Evolutionary conservation across 768 basidiomycete species (phyloP).

Genomic region (Cyclocybe aegerita): DNA sequence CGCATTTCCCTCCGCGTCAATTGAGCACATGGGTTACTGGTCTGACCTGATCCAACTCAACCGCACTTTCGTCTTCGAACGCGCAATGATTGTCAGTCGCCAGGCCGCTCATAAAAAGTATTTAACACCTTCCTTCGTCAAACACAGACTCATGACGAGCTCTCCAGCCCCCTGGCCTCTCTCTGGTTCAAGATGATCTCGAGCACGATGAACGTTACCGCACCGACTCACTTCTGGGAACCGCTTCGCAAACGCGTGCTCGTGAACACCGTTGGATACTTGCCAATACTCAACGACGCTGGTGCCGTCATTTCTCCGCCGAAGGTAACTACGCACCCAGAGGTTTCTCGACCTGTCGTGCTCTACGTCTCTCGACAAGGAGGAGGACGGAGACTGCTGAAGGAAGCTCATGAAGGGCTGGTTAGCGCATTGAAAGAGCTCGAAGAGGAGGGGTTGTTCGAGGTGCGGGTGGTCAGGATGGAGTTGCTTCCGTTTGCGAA

Average conservation of each 20-base stretch:
- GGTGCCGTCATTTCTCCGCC: constrained; percentile 13
- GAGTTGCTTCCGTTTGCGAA: constrained; percentile 19
- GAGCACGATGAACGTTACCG: constrained; percentile 29
- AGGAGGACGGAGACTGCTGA: constrained; percentile 15
- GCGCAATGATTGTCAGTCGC: constrained; percentile 61
- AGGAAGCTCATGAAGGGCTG: constrained; percentile 19
- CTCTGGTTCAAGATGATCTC: constrained; percentile 37
- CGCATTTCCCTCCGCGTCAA: constrained; percentile 57
- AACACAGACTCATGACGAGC: not conserved
- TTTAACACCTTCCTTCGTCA: not conserved
- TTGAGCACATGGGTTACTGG: constrained; percentile 65
- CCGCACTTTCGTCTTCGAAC: constrained; percentile 59
- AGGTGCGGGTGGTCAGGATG: constrained; percentile 18
- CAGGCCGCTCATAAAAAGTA: constrained; percentile 55
- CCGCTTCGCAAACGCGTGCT: constrained; percentile 30
- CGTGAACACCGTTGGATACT: constrained; percentile 30
- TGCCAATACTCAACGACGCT: constrained; percentile 18
- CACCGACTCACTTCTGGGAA: constrained; percentile 30
- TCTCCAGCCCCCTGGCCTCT: constrained; percentile 23
- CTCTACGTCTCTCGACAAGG: constrained; percentile 63
- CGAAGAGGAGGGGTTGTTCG: constrained; percentile 21
- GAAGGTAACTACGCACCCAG: constrained; percentile 18
- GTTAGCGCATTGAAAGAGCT: constrained; percentile 20
- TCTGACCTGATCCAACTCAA: constrained; percentile 46
- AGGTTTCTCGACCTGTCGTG: too few relatives aligned